phyloP scores from a whole-genome alignment of 148 eudicot species.

The Selenicereus undatus region DNA sequence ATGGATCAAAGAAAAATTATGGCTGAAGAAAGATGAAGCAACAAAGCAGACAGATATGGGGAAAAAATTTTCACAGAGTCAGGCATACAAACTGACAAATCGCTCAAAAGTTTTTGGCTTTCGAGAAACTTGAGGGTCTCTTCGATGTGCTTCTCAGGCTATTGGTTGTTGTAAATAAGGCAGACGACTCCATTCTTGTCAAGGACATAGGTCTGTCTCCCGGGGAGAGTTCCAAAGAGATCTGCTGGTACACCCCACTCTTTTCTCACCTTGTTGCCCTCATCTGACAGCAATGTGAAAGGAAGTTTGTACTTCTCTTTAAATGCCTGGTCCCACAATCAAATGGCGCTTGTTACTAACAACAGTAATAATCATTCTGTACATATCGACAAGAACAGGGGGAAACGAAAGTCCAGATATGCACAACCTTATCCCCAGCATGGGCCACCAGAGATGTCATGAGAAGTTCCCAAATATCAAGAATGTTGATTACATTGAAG shows the following conservation, averaged over 20 bases:
- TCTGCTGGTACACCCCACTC: constrained; percentile 96
- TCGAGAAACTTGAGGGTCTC: constrained; percentile 93
- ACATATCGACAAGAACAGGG: not conserved
- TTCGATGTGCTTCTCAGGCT: constrained; percentile 96
- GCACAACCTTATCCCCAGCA: not conserved
- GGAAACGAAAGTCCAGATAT: not conserved
- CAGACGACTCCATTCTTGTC: constrained; percentile 89
- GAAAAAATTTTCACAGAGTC: constrained; percentile 10
- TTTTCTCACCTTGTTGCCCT: constrained; percentile 85
- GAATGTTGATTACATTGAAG: not conserved
- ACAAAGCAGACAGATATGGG: not conserved
- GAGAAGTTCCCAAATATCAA: not conserved
- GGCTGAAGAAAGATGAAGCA: not conserved
- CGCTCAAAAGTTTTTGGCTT: constrained; percentile 39
- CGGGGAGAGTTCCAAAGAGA: constrained; percentile 91
- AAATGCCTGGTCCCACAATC: constrained; percentile 54
- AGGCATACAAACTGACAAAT: not conserved
- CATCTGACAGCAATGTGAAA: constrained; percentile 84
- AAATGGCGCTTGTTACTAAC: not conserved
- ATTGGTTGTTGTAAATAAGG: constrained; percentile 95
- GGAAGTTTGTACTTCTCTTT: constrained; percentile 88
- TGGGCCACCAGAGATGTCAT: not conserved
- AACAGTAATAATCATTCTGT: not conserved
- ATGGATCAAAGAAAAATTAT: not conserved
- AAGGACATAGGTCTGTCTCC: constrained; percentile 92